Evolutionary conservation across 257 asterid genomes (phyloP).

Genomic region (Solanum chiquidenum): DNA sequence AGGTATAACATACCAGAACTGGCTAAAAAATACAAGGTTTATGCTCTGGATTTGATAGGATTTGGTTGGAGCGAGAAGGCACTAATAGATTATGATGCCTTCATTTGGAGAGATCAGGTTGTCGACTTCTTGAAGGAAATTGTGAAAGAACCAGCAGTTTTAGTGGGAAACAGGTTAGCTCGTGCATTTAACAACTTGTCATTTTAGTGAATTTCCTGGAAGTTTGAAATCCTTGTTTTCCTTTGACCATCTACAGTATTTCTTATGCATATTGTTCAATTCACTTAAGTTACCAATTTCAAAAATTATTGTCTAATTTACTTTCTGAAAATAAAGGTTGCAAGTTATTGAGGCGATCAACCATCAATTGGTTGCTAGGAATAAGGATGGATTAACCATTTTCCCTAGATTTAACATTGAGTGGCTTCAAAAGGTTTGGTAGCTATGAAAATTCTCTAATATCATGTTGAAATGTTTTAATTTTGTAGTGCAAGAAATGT

Average conservation of each 20-base stretch:
- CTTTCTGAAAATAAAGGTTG: neutral
- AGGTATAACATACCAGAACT: constrained; percentile 90
- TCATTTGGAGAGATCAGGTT: constrained; percentile 90
- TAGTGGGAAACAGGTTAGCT: constrained; percentile 82
- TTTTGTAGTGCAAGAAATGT: neutral
- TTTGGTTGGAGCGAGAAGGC: constrained; percentile 99
- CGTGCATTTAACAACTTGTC: neutral
- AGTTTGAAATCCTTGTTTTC: neutral
- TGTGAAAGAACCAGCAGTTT: constrained; percentile 77
- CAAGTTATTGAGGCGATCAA: neutral
- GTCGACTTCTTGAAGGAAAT: constrained; percentile 75
- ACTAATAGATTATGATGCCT: constrained; percentile 75
- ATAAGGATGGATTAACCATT: neutral
- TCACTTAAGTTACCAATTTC: too few relatives aligned
- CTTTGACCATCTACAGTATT: neutral
- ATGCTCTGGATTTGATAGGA: constrained; percentile 83
- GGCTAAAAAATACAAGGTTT: constrained; percentile 79
- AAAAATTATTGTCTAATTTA: too few relatives aligned
- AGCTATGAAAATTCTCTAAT: neutral
- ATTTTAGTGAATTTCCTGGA: neutral
- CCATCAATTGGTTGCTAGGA: neutral
- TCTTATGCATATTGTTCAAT: neutral
- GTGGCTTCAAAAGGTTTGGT: neutral
- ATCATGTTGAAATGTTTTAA: neutral
- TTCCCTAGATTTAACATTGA: neutral